Percentiles rank a stretch among this genome's conserved stretches.
Conservation (phyloP, 352 stramenopile genomes). For the Thraustochytrium sp. region DNA sequence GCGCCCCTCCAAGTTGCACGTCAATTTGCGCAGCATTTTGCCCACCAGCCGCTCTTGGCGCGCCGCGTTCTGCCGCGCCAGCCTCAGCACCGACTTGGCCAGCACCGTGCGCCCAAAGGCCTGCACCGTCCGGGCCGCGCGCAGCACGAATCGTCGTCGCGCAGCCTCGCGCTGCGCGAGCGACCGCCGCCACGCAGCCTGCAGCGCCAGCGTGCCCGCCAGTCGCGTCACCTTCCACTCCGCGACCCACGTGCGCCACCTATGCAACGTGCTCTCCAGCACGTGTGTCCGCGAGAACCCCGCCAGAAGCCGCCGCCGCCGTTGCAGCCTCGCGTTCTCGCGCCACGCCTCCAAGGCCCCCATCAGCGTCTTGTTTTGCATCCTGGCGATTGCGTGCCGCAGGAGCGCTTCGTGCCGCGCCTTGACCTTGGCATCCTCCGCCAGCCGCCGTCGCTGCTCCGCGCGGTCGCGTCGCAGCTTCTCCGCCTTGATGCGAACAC, state of each 20-base stretch:
- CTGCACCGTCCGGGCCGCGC: neutral
- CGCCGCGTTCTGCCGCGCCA: neutral
- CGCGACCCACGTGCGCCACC: neutral
- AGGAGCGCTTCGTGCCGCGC: neutral
- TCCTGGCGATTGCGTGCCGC: neutral
- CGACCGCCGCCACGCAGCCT: neutral
- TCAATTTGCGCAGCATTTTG: neutral
- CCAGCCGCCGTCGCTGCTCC: neutral
- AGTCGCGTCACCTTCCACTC: neutral
- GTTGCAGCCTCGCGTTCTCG: neutral
- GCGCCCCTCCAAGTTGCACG: neutral
- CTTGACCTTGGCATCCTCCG: neutral
- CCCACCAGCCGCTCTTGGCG: slow-evolving; percentile 3
- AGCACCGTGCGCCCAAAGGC: neutral
- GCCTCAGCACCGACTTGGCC: neutral
- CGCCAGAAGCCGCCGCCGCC: neutral
- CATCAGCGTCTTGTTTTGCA: neutral
- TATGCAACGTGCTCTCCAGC: neutral
- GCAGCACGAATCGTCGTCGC: neutral
- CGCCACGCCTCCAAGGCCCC: neutral
- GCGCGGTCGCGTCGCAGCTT: neutral
- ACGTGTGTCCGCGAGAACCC: neutral
- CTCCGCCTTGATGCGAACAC: neutral
- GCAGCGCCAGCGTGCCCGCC: neutral
- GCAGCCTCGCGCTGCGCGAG: neutral